Conservation (phyloP, 768 basidiomycete genomes). For the Trametes cubensis region DNA sequence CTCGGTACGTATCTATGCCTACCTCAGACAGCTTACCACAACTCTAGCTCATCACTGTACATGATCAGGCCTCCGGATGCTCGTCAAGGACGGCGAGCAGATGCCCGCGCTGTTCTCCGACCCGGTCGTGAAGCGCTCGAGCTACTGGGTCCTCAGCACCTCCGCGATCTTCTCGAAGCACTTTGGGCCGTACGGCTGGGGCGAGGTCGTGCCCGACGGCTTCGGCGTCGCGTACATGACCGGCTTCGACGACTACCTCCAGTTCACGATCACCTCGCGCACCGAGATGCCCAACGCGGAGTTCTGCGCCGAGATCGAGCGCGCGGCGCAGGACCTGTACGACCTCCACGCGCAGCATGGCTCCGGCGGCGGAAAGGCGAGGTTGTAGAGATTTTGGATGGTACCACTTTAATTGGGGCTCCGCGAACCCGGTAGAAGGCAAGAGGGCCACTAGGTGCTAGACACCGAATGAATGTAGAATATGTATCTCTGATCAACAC, state of each 20-base stretch:
- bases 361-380: slow-evolving; percentile 1
- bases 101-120: slow-evolving; percentile 76
- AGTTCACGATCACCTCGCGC: slow-evolving; percentile 87
- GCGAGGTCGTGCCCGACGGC: slow-evolving; percentile 91
- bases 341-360: slow-evolving; percentile 40
- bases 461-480: no score
- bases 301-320: slow-evolving; percentile 70
- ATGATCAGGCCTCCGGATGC: slow-evolving; percentile 66
- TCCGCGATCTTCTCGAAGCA: slow-evolving; percentile 87
- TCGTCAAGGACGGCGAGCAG: slow-evolving; percentile 61
- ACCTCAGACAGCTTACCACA: neutral
- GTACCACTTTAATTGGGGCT: neutral
- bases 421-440: neutral
- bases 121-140: slow-evolving; percentile 69
- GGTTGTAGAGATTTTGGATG: slow-evolving; percentile 2
- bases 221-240: slow-evolving; percentile 96
- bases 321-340: slow-evolving; percentile 70
- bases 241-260: slow-evolving; percentile 67
- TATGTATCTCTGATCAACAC: no score
- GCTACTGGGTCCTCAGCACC: slow-evolving; percentile 88
- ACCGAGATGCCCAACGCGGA: slow-evolving; percentile 79
- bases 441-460: neutral
- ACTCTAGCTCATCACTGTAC: neutral
- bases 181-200: slow-evolving; percentile 90
- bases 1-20: slow-evolving; percentile 55